Base-by-base conservation (phyloP, 2,329 filamentous ascomycete species). In the Pezicula neosporulosa region DNA sequence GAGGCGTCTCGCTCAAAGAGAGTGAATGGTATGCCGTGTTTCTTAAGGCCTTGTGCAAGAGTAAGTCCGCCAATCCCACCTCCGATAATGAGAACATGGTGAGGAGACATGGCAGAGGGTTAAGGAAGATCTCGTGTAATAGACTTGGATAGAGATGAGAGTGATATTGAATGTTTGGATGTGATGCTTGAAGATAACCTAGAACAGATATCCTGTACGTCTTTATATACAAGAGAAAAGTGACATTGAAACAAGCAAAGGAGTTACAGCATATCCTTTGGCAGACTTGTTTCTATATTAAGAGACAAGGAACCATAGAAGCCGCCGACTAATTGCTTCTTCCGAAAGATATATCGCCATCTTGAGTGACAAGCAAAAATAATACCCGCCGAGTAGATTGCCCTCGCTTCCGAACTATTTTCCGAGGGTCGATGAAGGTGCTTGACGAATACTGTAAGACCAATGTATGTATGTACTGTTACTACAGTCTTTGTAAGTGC, bases 1-100 rank as follows among this genome's bases (percentile, higher is more conserved):
- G 41, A 44, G 4, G 60, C 49, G 55, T 81, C 77, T 39, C 77
- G 78, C 66, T 84, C 80, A 60, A 78, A 82, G 39, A 84, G 74
- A 38, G 63, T 70, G 63, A 80, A 82, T 0, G 74, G 72, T 16
- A 78, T 66, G 19, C 61, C 55, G 39, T 61, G 57, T 36, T 67
- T 66, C 19, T 59, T 59, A 5, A 65, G 57, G 15, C 63, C 65
- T 43, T 60, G 56, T 7, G 63, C 60, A 8, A 66, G 56, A 53
- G 64, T 63, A 3, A 67, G 53, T 8, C 63, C 64, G 18, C 65
- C 65, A 27, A 63, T 60, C 38, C 65, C 65, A 13, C 57, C 63
- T 41, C 64, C 64, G 21, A 67, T 56, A 30, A 67, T 59, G 48
- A 59, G 63, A 8, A 66, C 61, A 8, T 55, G 61, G 33, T 28